Base-by-base conservation (phyloP, 2,329 filamentous ascomycete genomes). In the Xylariaceae sp. region DNA sequence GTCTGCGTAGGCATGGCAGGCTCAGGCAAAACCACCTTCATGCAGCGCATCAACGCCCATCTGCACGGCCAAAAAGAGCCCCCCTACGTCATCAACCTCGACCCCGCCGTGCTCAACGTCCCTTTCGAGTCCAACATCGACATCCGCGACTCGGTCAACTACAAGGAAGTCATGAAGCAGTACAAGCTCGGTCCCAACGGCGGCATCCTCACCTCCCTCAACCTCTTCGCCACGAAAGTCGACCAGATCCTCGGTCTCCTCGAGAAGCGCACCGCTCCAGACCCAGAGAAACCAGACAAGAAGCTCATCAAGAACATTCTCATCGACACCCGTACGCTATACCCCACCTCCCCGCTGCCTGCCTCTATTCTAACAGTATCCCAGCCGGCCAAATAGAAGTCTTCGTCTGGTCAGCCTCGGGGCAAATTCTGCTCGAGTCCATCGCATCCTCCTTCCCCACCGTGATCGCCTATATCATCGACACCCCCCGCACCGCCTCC, bases 121-220 rank as follows among this genome's bases (percentile, higher is more conserved):
- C 94, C 95, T 3, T 99, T 97, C 68, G 93, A 96, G 62, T 86
- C 88, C 71, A 99, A 99, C 73, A 97, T 99, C 73, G 94, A 99
- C 73, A 99, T 99, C 63, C 90, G 95, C 65, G 94, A 99, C 73
- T 94, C 89, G 22, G 93, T 99, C 70, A 97, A 99, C 80, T 99
- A 99, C 78, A 94, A 96, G 71, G 93, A 99, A 73, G 94, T 99
- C 59, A 99, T 99, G 95, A 95, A 93, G 74, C 92, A 97, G 74
- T 97, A 97, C 73, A 97, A 97, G 67, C 82, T 99, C 0, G 94
- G 94, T 0, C 94, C 94, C 9, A 99, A 99, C 75, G 94, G 94
- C 47, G 95, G 92, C 43, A 99, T 99, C 66, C 76, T 99, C 61
- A 99, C 95, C 2, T 94, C 89, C 11, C 76, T 99, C 45, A 99